These are phyloP conservation scores for Blastocystis sp. DNA, from an alignment of 352 stramenopile species.

Conservation along the genomic window DNA sequence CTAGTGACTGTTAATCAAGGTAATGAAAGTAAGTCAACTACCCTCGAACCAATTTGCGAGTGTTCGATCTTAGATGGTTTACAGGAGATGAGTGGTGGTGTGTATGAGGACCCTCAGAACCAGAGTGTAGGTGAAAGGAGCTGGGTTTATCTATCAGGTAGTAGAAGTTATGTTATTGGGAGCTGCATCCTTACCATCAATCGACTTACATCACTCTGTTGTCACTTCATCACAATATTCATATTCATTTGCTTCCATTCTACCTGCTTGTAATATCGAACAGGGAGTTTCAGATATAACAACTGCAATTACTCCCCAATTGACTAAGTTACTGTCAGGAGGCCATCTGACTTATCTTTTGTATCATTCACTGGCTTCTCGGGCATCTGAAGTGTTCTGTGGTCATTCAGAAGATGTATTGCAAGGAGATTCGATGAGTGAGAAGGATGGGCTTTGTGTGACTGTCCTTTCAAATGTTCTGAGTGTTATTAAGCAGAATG, in stretches of 20 bases:
- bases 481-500: background rate
- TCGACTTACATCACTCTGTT: background rate
- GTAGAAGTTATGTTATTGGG: background rate
- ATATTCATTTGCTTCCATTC: background rate
- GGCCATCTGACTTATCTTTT: background rate
- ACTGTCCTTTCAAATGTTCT: background rate
- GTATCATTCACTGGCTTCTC: background rate
- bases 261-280: background rate
- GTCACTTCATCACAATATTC: background rate
- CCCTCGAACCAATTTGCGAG: background rate
- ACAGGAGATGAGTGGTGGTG: conserved; percentile 47
- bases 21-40: too few species aligned
- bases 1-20: too few species aligned
- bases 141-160: background rate
- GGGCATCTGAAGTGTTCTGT: background rate
- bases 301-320: background rate
- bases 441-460: background rate
- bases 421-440: too few species aligned
- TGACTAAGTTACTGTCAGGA: background rate
- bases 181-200: background rate
- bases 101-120: conserved; percentile 4
- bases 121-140: background rate
- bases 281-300: background rate
- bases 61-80: background rate
- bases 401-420: background rate